Evolutionary conservation across 176 grass and related monocot species (phyloP).

Genomic region (Musa beccarii): DNA sequence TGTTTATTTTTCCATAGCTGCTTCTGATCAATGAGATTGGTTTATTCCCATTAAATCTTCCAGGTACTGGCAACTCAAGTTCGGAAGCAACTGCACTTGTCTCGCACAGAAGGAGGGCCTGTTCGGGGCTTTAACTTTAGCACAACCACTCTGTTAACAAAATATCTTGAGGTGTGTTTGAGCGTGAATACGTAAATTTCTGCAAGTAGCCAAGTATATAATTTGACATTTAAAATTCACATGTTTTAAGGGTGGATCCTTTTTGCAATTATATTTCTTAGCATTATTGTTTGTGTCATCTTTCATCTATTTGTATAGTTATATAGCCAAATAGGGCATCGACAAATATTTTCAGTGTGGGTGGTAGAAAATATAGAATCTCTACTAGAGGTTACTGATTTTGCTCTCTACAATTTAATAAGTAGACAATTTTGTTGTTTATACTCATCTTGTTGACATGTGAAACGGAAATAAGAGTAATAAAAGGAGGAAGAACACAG

Average conservation of each 20-base stretch:
- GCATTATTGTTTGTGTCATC: not conserved
- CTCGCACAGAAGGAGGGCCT: constrained; percentile 43
- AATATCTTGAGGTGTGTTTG: constrained; percentile 36
- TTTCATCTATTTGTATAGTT: too few species aligned
- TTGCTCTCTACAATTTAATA: too few species aligned
- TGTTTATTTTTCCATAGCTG: constrained; percentile 5
- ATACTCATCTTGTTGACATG: too few species aligned
- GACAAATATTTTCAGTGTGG: too few species aligned
- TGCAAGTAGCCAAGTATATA: not conserved
- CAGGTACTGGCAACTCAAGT: constrained; percentile 89
- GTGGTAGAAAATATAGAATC: too few species aligned
- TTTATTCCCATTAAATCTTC: constrained; percentile 20
- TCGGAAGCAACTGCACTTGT: constrained; percentile 55
- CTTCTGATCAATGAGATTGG: not conserved
- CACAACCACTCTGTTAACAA: constrained; percentile 38
- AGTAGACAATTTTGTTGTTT: too few species aligned
- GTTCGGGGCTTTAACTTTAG: constrained; percentile 55
- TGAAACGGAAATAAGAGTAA: too few species aligned
- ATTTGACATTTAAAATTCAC: not conserved
- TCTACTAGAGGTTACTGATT: too few species aligned
- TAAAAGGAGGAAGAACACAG: too few species aligned
- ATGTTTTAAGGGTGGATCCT: not conserved
- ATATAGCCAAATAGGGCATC: too few species aligned
- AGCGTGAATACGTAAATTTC: not conserved
- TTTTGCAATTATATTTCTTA: not conserved